These are phyloP conservation scores for Solanum paucissectum DNA, from an alignment of 257 asterid genomes.

Conservation along the genomic window DNA sequence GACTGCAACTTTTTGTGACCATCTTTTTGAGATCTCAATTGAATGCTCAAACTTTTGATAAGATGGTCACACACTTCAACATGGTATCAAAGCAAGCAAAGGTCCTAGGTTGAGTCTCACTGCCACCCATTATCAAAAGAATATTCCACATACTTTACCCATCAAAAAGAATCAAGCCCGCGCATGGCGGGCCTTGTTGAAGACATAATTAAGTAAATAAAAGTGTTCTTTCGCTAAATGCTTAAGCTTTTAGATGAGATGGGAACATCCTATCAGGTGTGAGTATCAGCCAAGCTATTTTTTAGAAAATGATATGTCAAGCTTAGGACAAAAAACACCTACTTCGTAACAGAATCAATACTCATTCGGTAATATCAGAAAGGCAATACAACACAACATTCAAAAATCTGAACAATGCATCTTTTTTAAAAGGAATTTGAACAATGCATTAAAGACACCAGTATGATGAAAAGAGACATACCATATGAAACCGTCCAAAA, in stretches of 20 bases:
- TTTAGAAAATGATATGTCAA: not conserved
- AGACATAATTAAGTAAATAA: not conserved
- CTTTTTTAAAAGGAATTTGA: not conserved
- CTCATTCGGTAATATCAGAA: not conserved
- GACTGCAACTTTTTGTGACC: not conserved
- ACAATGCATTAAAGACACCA: not conserved
- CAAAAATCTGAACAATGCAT: not conserved
- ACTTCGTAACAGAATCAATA: not conserved
- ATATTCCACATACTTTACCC: not conserved
- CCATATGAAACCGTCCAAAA: constrained; percentile 86
- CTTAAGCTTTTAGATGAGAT: not conserved
- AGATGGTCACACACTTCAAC: not conserved
- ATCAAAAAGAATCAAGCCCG: not conserved
- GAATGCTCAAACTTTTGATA: not conserved
- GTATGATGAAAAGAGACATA: constrained; percentile 19
- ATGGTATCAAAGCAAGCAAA: not conserved
- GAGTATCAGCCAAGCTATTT: not conserved
- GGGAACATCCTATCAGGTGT: too few species aligned
- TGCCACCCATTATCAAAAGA: not conserved
- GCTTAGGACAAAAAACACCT: not conserved
- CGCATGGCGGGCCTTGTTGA: not conserved
- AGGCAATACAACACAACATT: not conserved
- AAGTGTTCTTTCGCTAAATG: not conserved
- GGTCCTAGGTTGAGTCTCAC: not conserved
- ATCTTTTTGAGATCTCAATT: not conserved